Percentiles rank a stretch among this genome's conserved stretches.
Conservation (phyloP, 1,284 basidiomycete species). For the Calocybe gambosa region DNA sequence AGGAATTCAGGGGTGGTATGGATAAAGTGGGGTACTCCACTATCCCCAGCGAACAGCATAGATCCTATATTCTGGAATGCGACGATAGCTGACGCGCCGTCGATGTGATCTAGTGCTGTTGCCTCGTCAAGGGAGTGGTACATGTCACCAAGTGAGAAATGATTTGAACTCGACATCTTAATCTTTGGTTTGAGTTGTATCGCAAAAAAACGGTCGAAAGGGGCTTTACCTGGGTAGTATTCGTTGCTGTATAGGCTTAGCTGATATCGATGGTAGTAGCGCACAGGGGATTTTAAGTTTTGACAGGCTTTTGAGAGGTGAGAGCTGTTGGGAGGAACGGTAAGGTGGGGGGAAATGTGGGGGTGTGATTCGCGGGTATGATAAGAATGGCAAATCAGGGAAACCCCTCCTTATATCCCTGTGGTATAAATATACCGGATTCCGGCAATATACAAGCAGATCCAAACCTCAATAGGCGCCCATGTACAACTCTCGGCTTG, state of each 20-base stretch:
- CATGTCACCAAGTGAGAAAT: background rate
- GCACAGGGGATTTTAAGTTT: no score
- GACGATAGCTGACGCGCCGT: background rate
- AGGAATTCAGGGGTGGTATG: slow-evolving; percentile 3
- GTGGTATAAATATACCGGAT: no score
- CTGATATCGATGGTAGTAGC: no score
- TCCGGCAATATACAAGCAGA: background rate
- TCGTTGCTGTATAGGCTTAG: no score
- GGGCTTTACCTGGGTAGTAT: no score
- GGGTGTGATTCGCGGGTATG: no score
- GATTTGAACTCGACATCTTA: background rate
- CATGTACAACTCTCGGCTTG: background rate
- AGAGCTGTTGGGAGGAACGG: no score
- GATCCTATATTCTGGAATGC: slow-evolving; percentile 5
- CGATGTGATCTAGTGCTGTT: slow-evolving; percentile 1
- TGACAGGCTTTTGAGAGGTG: no score
- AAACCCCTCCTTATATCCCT: no score
- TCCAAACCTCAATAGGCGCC: background rate
- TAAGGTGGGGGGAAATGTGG: no score
- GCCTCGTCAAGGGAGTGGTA: slow-evolving; percentile 1
- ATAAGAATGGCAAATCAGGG: no score
- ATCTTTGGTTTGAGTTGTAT: background rate
- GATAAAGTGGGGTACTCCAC: background rate
- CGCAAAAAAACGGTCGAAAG: no score
- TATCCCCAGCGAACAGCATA: slow-evolving; percentile 5